Evolutionary conservation across 148 eudicot species (phyloP).

Genomic region (Simmondsia chinensis): DNA sequence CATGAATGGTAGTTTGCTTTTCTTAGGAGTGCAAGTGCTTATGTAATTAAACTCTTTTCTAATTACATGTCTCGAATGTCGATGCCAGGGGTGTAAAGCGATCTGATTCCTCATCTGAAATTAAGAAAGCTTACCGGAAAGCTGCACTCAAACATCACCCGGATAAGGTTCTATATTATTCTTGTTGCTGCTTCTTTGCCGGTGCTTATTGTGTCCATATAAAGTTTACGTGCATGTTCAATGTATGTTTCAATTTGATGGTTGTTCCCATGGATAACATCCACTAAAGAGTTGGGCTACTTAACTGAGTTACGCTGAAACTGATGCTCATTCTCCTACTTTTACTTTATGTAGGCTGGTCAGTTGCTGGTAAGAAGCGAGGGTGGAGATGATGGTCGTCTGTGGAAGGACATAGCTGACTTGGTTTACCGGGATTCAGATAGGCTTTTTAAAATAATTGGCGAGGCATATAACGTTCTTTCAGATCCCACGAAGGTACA

Average conservation of each 20-base stretch:
- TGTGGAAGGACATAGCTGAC: conserved; percentile 70
- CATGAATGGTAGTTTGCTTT: neutral
- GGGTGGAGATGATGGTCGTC: conserved; percentile 57
- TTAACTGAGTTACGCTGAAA: neutral
- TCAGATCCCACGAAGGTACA: conserved; percentile 83
- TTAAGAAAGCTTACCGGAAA: conserved; percentile 88
- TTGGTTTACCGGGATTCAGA: conserved; percentile 70
- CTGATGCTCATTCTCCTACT: neutral
- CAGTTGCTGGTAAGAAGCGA: conserved; percentile 71
- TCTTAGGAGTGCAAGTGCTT: neutral
- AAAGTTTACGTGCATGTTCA: neutral
- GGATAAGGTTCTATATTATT: conserved; percentile 60
- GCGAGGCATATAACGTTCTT: conserved; percentile 91
- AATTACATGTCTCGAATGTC: neutral
- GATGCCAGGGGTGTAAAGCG: conserved; percentile 64
- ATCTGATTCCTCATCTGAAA: conserved; percentile 63
- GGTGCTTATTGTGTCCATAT: conserved; percentile 1
- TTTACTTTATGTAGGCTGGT: conserved; percentile 41
- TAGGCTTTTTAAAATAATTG: conserved; percentile 80
- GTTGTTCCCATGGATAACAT: neutral
- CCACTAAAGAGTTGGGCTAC: neutral
- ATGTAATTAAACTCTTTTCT: neutral
- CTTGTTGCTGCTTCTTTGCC: conserved; percentile 9
- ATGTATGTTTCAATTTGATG: neutral
- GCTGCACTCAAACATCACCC: conserved; percentile 98